A percentile compares a stretch with the other conserved stretches of the same genome.
Evolutionary conservation across 2,329 filamentous ascomycete genomes (phyloP).

Genomic region (Dothistroma pini): DNA sequence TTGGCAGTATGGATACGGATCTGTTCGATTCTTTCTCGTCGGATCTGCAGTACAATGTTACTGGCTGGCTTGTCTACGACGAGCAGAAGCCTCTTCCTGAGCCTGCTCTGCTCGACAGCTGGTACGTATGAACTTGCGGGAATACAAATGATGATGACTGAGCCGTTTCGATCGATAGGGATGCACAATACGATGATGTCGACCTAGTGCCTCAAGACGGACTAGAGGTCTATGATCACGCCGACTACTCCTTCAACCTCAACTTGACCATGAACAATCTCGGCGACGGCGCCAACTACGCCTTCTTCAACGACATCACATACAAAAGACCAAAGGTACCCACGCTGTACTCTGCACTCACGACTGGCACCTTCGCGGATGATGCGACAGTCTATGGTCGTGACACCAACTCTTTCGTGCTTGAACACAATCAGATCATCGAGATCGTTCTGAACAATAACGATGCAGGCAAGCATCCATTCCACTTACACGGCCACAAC

Average conservation of each 20-base stretch:
- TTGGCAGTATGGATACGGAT: slow-evolving; percentile 48
- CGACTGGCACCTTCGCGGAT: slow-evolving; percentile 50
- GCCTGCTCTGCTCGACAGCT: slow-evolving; percentile 56
- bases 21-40: slow-evolving; percentile 65
- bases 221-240: slow-evolving; percentile 55
- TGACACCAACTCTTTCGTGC: slow-evolving; percentile 57
- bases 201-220: slow-evolving; percentile 66
- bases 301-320: slow-evolving; percentile 67
- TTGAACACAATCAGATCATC: slow-evolving; percentile 64
- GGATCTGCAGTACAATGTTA: slow-evolving; percentile 62
- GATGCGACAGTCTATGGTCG: slow-evolving; percentile 47
- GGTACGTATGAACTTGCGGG: slow-evolving; percentile 32
- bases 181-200: slow-evolving; percentile 68
- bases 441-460: slow-evolving; percentile 75
- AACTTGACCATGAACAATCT: slow-evolving; percentile 61
- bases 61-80: slow-evolving; percentile 56
- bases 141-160: too few relatives aligned
- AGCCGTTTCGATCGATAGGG: slow-evolving; percentile 9
- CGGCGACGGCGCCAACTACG: slow-evolving; percentile 62
- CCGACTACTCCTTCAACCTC: slow-evolving; percentile 62
- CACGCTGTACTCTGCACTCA: slow-evolving; percentile 71
- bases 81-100: slow-evolving; percentile 44
- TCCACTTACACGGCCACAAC: slow-evolving; percentile 72
- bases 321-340: slow-evolving; percentile 74
- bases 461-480: slow-evolving; percentile 67